Evolutionary conservation across 805 yeast species (phyloP), one percentile per base, ranked within the genome.

Genomic region (Pichia thaimueangensis): DNA sequence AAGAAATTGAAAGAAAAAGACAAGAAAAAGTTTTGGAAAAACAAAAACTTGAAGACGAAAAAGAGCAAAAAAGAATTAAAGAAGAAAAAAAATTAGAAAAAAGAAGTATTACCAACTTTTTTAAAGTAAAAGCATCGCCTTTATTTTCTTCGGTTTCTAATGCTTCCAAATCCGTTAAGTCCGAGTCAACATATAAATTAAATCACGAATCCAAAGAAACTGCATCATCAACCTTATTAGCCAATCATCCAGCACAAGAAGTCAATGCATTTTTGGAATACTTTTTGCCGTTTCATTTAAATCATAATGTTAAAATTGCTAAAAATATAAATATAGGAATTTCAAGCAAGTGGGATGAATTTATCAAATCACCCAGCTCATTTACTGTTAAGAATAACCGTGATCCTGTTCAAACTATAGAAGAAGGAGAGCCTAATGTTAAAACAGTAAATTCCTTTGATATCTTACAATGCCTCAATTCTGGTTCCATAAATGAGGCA

Each of bases 61-160:
- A 52, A 43, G 51, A 47, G 17, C 47, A 37, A 28, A 41, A 38
- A 27, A 57, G 50, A 28, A 44, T 48, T 33, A 45, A 53, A 30
- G 55, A 59, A 36, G 54, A 53, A 39, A 53, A 53, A 34, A 53
- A 51, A 37, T 35, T 47, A 13, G 41, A 55, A 28, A 60, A 58
- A 34, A 55, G 59, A 35, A 55, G 62, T 17, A 63, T 64, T 31
- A 56, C 55, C 5, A 60, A 63, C 29, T 64, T 64, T 47, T 52
- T 65, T 57, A 52, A 66, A 48, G 46, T 58, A 3, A 47, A 52
- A 29, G 19, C 39, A 9, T 24, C 37, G 9, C 5, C 30, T 6
- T 3, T 27, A 15, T 20, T 9, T 21, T 6, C 11, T 24, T 11
- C 9, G 12, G 28, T 12, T 25, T n/a, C 31, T 29, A n/a, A n/a